Base-by-base conservation (phyloP, 768 basidiomycete species). In the Leucocoprinus birnbaumii region DNA sequence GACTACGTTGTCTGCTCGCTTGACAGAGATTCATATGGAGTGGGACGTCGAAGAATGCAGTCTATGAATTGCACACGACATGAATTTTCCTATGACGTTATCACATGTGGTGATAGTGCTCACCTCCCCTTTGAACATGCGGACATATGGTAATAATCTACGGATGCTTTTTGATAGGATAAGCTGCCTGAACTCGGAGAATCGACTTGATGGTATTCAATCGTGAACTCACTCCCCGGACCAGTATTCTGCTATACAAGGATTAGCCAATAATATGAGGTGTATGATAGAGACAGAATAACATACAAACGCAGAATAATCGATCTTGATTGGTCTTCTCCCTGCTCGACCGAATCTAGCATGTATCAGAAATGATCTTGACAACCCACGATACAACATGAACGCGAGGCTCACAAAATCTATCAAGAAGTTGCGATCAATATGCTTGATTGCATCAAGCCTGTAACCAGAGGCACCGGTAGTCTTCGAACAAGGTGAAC, bases 371-470 rank as follows among this genome's bases (percentile, higher is more conserved):
- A 16, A 54, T 41, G n/a, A 38, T 13, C 4, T 38, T 38, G 41
- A 37, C 19, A 40, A 26, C 54, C 49, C 13, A 22, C 14, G n/a
- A n/a, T n/a, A n/a, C 10, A 22, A 53, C 13, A 37, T 27, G 31
- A 25, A 41, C 22, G 25, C 25, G 42, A 18, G 16, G 67, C 80
- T 66, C 59, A 91, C 91, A 71, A 89, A 92, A 34, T 79, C 74
- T 2, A 80, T 63, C n/a, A 89, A 68, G 61, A 91, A 92, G 21
- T 72, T 70, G 54, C 78, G 73, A 67, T 94, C 90, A 48, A 90
- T 85, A 60, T 97, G 94, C 66, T 96, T 97, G 60, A 94, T 89
- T 16, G 94, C 94, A 64, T 96, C 94, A 25, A 96, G 76, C 47
- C 93, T 80, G 67, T 94, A 93, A 11, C 94, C 94, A 27, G 70